These are phyloP conservation scores for Colletotrichum cordylinicola DNA, from an alignment of 2,329 filamentous ascomycete species.

Conservation along the genomic window DNA sequence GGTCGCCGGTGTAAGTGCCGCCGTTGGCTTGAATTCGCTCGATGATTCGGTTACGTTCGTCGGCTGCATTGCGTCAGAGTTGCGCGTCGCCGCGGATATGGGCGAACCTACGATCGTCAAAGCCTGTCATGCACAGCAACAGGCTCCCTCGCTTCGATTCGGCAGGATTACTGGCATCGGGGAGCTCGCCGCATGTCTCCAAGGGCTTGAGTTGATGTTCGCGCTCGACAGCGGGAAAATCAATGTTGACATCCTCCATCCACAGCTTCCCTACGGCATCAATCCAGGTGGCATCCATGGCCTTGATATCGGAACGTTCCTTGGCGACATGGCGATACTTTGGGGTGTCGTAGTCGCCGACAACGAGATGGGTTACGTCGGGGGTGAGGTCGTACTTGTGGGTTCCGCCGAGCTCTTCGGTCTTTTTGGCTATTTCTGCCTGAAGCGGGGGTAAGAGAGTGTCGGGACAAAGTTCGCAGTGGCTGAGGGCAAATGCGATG, in stretches of 20 bases:
- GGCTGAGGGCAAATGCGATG: background rate
- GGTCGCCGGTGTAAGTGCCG: constrained; percentile 84
- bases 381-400: constrained; percentile 94
- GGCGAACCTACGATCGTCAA: constrained; percentile 52
- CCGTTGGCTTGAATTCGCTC: constrained; percentile 72
- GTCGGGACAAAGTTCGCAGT: background rate
- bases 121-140: constrained; percentile 62
- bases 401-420: constrained; percentile 81
- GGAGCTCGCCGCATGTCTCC: constrained; percentile 49
- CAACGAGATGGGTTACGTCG: constrained; percentile 92
- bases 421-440: constrained; percentile 66
- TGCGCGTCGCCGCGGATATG: background rate
- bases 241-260: constrained; percentile 79
- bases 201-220: constrained; percentile 70
- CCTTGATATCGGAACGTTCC: constrained; percentile 83
- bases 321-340: constrained; percentile 97
- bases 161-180: constrained; percentile 34
- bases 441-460: constrained; percentile 27
- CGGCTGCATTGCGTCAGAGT: constrained; percentile 44
- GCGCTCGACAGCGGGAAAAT: constrained; percentile 73
- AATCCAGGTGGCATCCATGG: constrained; percentile 85
- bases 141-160: constrained; percentile 44
- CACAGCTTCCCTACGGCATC: constrained; percentile 80
- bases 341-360: constrained; percentile 85
- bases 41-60: constrained; percentile 74